Evolutionary conservation across 139 green algal species (phyloP), one percentile per base, ranked within the genome.

Genomic region (Coelastrella sp.): DNA sequence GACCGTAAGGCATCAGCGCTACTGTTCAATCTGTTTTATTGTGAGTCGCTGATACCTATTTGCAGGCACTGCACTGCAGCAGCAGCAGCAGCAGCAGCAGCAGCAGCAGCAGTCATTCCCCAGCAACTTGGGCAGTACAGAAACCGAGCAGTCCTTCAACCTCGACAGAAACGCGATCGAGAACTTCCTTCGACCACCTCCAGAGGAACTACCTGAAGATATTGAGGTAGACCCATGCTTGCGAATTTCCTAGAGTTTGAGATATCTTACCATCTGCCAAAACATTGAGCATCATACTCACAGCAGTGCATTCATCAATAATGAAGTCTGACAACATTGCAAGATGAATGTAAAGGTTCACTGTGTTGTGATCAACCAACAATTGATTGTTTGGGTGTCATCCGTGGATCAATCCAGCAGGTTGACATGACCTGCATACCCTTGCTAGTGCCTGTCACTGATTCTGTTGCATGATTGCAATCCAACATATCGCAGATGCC

Each of bases 121-220:
- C 9, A n/a, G 30, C 50, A 66, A 50, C 50, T 38, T 57, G 41
- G 66, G 73, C 73, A 51, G n/a, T 35, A 48, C 67, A 41, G 45
- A 66, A 23, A 27, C 30, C 21, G 43, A 9, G 32, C 41, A 6
- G 30, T n/a, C 48, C 32, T 79, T 79, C 41, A 41, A 79, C 13
- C 48, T 81, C 4, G 87, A 91, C 32, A 85, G 85, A 15, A 81
- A 79, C 1, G 60, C 88, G 2, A 84, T 98, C 35, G 69, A 95
- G 57, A 88, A 92, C 60, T 97, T 97, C 81, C 88, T 99, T 2
- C 93, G 94, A 82, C 96, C 96, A 0, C 88, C 94, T 43, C 45
- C 91, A 51, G 92, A 97, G 21, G 93, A 98, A 85, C 92, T 98
- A 27, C 92, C 94, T 0, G 88, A 96, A 34, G 96, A 97, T 76